Percentiles rank a stretch among this genome's conserved stretches.
These are phyloP conservation scores for Collybiopsis luxurians DNA, from an alignment of 768 basidiomycete genomes.

Conservation along the genomic window DNA sequence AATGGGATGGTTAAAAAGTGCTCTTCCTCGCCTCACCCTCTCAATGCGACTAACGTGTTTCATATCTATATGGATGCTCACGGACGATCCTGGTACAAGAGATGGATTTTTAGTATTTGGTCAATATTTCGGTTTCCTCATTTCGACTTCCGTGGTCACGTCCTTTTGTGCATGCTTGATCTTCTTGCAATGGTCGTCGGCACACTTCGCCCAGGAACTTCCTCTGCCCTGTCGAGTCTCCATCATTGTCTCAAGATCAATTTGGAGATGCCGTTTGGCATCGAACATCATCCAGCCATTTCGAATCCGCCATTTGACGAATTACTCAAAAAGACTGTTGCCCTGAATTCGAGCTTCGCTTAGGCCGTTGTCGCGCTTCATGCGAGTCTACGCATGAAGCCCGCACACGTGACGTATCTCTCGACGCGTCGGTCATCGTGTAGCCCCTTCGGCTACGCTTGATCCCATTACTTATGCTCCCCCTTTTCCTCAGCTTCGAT, in stretches of 20 bases:
- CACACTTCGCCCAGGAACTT: constrained; percentile 40
- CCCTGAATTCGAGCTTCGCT: constrained; percentile 38
- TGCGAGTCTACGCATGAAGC: too few relatives aligned
- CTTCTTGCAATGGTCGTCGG: constrained; percentile 38
- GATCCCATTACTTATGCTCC: too few relatives aligned
- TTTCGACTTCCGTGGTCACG: constrained; percentile 33
- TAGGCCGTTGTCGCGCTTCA: constrained; percentile 46
- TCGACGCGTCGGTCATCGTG: too few relatives aligned
- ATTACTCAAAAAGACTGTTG: constrained; percentile 32
- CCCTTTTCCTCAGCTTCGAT: too few relatives aligned
- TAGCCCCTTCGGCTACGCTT: too few relatives aligned
- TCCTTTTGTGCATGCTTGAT: constrained; percentile 35
- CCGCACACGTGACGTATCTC: too few relatives aligned
- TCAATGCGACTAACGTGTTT: constrained; percentile 46
- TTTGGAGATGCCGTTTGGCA: constrained; percentile 23
- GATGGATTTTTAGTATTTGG: constrained; percentile 24
- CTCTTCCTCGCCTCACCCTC: constrained; percentile 40
- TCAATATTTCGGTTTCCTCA: constrained; percentile 38
- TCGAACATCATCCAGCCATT: constrained; percentile 12
- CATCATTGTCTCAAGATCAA: constrained; percentile 29
- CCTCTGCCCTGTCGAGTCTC: constrained; percentile 29
- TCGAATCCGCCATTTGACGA: constrained; percentile 18
- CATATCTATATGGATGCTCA: constrained; percentile 44
- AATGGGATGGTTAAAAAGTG: constrained; percentile 35
- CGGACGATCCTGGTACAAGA: constrained; percentile 27